These are phyloP conservation scores for Leccinum brunneo-olivaceum DNA, from an alignment of 1,284 basidiomycete genomes.

Conservation along the genomic window DNA sequence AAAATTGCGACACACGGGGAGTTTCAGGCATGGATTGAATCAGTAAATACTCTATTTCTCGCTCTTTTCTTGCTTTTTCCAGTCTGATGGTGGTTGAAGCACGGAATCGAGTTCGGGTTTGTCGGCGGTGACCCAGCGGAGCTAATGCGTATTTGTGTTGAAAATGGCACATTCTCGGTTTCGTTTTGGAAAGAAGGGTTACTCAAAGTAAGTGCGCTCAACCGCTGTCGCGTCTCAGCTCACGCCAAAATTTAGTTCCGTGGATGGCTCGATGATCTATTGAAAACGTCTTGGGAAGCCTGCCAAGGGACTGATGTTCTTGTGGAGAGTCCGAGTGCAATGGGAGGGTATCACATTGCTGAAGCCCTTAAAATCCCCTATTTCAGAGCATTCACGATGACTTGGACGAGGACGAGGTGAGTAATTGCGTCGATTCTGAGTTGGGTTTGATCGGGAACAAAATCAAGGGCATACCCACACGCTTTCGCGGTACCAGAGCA, in stretches of 20 bases:
- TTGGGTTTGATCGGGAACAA: constrained; percentile 5
- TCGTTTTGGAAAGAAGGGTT: constrained; percentile 89
- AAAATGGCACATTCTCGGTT: constrained; percentile 95
- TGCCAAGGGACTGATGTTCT: constrained; percentile 93
- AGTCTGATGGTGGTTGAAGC: constrained; percentile 37
- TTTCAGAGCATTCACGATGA: constrained; percentile 88
- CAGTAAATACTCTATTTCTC: constrained; percentile 46
- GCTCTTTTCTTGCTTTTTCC: not conserved
- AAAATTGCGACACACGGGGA: constrained; percentile 91
- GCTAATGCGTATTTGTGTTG: constrained; percentile 89
- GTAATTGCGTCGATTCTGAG: not conserved
- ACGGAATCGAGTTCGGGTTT: constrained; percentile 89
- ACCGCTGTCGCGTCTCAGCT: constrained; percentile 3
- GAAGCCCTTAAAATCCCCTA: constrained; percentile 92
- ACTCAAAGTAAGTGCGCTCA: constrained; percentile 56
- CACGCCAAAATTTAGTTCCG: constrained; percentile 60
- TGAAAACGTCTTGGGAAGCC: constrained; percentile 91
- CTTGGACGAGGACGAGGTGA: constrained; percentile 71
- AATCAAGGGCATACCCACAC: constrained; percentile 83
- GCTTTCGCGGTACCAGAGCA: constrained; percentile 95
- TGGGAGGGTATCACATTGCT: constrained; percentile 98
- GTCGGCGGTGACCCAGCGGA: constrained; percentile 97
- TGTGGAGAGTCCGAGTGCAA: constrained; percentile 92
- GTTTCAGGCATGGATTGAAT: constrained; percentile 92
- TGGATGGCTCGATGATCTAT: constrained; percentile 92